Evolutionary conservation across 148 eudicot genomes (phyloP).

Genomic region (Nepenthes mirabilis): DNA sequence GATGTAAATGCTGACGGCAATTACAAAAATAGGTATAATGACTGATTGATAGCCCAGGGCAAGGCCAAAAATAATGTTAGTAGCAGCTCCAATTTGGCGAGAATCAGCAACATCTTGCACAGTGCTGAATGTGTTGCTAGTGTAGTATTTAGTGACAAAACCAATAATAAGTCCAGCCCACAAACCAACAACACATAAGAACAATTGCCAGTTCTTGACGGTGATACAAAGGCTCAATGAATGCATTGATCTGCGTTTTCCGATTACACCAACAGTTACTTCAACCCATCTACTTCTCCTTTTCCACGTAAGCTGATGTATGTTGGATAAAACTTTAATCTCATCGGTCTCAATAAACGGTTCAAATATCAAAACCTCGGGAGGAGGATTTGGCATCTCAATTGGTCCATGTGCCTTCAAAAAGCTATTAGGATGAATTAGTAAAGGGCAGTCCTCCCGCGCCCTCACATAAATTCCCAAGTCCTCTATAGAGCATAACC

Average conservation of each 20-base stretch:
- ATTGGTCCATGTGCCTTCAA: slow-evolving; percentile 89
- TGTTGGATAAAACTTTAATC: slow-evolving; percentile 49
- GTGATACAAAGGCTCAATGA: slow-evolving; percentile 80
- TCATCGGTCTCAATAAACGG: slow-evolving; percentile 88
- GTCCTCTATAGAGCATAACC: slow-evolving; percentile 58
- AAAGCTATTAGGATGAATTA: slow-evolving; percentile 68
- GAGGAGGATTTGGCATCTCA: slow-evolving; percentile 93
- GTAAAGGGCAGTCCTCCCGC: slow-evolving; percentile 41
- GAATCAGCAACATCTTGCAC: no score
- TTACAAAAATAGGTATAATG: no score
- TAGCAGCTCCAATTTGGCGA: no score
- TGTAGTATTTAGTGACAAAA: no score
- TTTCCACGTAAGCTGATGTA: slow-evolving; percentile 46
- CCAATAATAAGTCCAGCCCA: no score
- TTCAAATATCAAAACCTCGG: slow-evolving; percentile 66
- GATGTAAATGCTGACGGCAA: no score
- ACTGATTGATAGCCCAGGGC: no score
- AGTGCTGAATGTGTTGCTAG: no score
- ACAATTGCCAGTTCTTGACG: slow-evolving; percentile 63
- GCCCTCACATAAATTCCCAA: slow-evolving; percentile 62
- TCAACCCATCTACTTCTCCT: slow-evolving; percentile 87
- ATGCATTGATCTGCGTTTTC: slow-evolving; percentile 67
- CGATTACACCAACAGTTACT: slow-evolving; percentile 77
- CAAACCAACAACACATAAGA: slow-evolving; percentile 42
- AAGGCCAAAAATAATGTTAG: no score